Evolutionary conservation across 2,329 filamentous ascomycete species (phyloP).

Genomic region (Erysiphe neolycopersici): DNA sequence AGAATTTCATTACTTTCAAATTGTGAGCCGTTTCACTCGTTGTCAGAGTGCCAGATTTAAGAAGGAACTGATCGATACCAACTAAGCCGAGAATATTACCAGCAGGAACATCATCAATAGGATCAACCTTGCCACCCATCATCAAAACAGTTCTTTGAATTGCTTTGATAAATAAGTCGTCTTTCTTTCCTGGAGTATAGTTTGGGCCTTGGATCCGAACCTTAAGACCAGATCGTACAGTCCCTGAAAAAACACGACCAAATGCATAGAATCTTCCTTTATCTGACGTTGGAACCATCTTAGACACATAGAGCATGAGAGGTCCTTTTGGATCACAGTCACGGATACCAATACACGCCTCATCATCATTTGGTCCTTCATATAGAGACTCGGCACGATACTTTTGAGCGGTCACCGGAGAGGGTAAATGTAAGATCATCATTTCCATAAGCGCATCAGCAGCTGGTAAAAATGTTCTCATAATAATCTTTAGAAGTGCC

Average conservation of each 20-base stretch:
- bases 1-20: constrained; percentile 99
- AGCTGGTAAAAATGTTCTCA: constrained; percentile 96
- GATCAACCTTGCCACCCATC: constrained; percentile 99
- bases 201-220: constrained; percentile 99
- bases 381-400: constrained; percentile 98
- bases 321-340: constrained; percentile 95
- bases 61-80: constrained; percentile 99
- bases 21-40: constrained; percentile 96
- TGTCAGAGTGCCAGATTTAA: constrained; percentile 99
- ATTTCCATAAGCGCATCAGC: constrained; percentile 97
- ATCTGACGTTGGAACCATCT: constrained; percentile 99
- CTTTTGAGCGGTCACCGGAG: constrained; percentile 79
- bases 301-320: constrained; percentile 99
- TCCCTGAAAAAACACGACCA: constrained; percentile 99
- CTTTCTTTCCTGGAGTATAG: constrained; percentile 95
- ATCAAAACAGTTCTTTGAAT: constrained; percentile 99
- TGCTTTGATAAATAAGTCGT: constrained; percentile 96
- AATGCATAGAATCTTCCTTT: constrained; percentile 99
- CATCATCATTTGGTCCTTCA: constrained; percentile 86
- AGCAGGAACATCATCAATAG: constrained; percentile 94
- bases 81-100: constrained; percentile 99
- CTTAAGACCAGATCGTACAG: constrained; percentile 91
- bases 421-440: constrained; percentile 98
- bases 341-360: constrained; percentile 83
- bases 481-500: constrained; percentile 88